Conservation (phyloP, 2,329 filamentous ascomycete genomes). For the Byssothecium circinans region DNA sequence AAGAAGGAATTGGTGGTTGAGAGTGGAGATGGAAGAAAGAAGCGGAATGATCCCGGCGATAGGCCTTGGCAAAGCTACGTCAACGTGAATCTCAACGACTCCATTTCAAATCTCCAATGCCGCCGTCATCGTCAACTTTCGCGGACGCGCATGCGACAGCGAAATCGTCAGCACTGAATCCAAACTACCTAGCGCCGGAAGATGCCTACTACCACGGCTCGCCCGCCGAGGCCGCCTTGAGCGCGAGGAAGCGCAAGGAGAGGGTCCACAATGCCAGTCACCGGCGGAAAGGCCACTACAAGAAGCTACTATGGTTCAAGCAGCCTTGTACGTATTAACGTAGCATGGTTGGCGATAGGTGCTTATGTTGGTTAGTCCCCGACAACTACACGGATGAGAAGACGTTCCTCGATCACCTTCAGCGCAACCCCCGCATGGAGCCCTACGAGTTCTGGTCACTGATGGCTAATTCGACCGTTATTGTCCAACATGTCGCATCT, state of each 20-base stretch:
- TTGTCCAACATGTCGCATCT: constrained; percentile 94
- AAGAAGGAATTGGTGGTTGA: too few species aligned
- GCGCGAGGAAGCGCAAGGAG: constrained; percentile 50
- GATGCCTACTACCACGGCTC: constrained; percentile 75
- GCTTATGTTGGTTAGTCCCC: constrained; percentile 63
- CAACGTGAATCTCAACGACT: not conserved
- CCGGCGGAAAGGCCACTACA: constrained; percentile 75
- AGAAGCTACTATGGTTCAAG: constrained; percentile 97
- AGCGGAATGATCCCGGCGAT: not conserved
- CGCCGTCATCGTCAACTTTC: constrained; percentile 11
- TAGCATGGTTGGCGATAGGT: too few species aligned
- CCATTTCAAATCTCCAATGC: constrained; percentile 13
- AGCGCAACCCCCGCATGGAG: constrained; percentile 88
- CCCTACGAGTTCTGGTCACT: constrained; percentile 99
- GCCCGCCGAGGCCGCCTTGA: constrained; percentile 41
- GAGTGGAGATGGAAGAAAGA: too few species aligned
- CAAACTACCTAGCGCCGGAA: constrained; percentile 71
- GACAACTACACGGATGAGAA: constrained; percentile 98
- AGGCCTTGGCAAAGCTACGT: constrained; percentile 1
- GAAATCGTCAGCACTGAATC: constrained; percentile 18
- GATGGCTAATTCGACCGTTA: constrained; percentile 91
- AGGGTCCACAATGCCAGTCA: constrained; percentile 66
- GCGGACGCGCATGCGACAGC: constrained; percentile 4
- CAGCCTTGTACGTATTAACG: constrained; percentile 82
- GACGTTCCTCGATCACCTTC: constrained; percentile 93